phyloP scores from a whole-genome alignment of 2,329 filamentous ascomycete species.

The Polychaeton citri region DNA sequence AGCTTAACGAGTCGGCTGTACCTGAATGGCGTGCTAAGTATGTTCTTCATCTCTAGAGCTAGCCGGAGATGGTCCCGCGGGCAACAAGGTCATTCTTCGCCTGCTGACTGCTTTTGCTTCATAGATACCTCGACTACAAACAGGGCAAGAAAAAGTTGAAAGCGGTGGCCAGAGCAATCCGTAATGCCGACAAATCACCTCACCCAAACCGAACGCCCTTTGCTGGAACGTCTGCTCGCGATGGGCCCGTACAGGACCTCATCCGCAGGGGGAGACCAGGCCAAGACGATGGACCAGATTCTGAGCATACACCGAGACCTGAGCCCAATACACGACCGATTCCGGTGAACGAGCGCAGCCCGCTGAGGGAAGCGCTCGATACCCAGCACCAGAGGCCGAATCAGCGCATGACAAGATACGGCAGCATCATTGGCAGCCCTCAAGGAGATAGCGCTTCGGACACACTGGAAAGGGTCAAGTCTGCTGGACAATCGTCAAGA shows the following conservation, averaged over 20 bases:
- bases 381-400: slow-evolving; percentile 4
- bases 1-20: slow-evolving; percentile 7
- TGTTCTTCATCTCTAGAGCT: background rate
- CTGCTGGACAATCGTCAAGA: background rate
- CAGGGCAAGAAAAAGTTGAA: slow-evolving; percentile 86
- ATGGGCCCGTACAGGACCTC: background rate
- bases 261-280: background rate
- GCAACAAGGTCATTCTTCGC: background rate
- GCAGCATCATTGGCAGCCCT: slow-evolving; percentile 48
- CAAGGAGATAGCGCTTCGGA: too few relatives aligned
- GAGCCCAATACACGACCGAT: background rate
- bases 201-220: background rate
- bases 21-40: slow-evolving; percentile 13
- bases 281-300: background rate
- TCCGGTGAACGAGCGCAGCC: slow-evolving; percentile 16
- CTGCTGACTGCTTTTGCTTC: slow-evolving; percentile 3
- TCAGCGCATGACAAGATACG: slow-evolving; percentile 39
- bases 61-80: background rate
- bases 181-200: slow-evolving; percentile 25
- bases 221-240: background rate
- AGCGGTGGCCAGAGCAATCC: slow-evolving; percentile 59
- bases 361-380: slow-evolving; percentile 8
- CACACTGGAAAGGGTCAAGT: too few relatives aligned
- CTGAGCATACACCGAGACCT: background rate
- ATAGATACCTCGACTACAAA: slow-evolving; percentile 26